Conservation (phyloP, 1,139 yeast species). For the Protomyces inouyei region DNA sequence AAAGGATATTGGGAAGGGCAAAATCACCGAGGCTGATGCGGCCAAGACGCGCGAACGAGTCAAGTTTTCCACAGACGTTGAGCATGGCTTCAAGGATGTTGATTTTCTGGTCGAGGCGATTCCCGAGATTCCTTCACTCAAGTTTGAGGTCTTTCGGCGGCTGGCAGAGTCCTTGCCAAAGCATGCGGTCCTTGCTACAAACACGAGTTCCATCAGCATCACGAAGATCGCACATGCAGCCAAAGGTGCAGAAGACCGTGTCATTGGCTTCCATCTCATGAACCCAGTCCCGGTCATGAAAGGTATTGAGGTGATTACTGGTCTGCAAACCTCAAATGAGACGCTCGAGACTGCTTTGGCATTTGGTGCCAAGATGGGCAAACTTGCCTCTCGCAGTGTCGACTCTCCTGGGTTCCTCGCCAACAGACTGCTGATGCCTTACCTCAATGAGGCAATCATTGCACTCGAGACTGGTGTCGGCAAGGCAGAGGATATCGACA, state of each 20-base stretch:
- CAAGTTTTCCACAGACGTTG: slow-evolving; percentile 36
- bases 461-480: slow-evolving; percentile 46
- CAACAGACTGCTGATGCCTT: slow-evolving; percentile 45
- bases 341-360: slow-evolving; percentile 39
- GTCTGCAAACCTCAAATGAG: slow-evolving; percentile 43
- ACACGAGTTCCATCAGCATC: slow-evolving; percentile 46
- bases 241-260: slow-evolving; percentile 43
- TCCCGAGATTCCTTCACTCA: slow-evolving; percentile 44
- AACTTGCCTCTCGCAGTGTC: slow-evolving; percentile 41
- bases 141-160: slow-evolving; percentile 40
- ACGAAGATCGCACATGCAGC: slow-evolving; percentile 45
- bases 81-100: slow-evolving; percentile 34
- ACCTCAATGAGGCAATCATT: slow-evolving; percentile 45
- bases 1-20: slow-evolving; percentile 42
- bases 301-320: slow-evolving; percentile 46
- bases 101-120: slow-evolving; percentile 47
- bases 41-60: slow-evolving; percentile 37
- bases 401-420: slow-evolving; percentile 47
- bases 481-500: slow-evolving; percentile 43
- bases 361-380: slow-evolving; percentile 41
- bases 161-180: slow-evolving; percentile 39
- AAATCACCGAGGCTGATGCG: slow-evolving; percentile 40
- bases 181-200: slow-evolving; percentile 44
- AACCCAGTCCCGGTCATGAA: slow-evolving; percentile 48
- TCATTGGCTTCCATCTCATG: slow-evolving; percentile 46